Percentiles rank a stretch among this genome's conserved stretches.
phyloP scores from a whole-genome alignment of 441 rosid genomes.

The Daphne laureola region DNA sequence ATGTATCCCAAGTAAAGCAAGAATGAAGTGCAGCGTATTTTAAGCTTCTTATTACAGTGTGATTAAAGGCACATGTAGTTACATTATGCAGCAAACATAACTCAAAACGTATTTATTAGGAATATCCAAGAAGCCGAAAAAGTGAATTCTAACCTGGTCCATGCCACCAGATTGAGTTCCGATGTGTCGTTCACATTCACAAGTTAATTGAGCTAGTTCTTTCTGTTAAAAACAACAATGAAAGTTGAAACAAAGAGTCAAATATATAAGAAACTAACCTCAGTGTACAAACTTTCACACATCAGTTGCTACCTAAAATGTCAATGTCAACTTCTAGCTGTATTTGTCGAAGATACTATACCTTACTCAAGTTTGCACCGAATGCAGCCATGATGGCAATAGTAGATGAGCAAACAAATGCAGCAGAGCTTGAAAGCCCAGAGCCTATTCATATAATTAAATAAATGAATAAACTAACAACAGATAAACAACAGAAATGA shows the following conservation, averaged over 20 bases:
- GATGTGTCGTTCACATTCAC: constrained; percentile 89
- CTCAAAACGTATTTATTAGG: neutral
- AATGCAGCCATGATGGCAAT: constrained; percentile 90
- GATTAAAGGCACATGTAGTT: constrained; percentile 5
- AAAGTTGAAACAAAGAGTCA: neutral
- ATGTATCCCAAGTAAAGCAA: too few species aligned
- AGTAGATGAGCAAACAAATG: constrained; percentile 92
- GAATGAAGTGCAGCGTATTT: too few species aligned
- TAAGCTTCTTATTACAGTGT: too few species aligned
- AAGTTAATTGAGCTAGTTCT: constrained; percentile 87
- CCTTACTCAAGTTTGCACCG: constrained; percentile 69
- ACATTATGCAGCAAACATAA: neutral
- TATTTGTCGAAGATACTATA: constrained; percentile 8
- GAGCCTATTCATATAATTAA: constrained; percentile 43
- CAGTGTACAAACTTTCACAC: neutral
- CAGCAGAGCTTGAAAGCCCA: constrained; percentile 94
- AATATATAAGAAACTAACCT: too few species aligned
- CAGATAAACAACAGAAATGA: neutral
- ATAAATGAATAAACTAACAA: neutral
- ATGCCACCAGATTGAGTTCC: constrained; percentile 99
- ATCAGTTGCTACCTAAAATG: neutral
- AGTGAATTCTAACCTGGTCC: constrained; percentile 65
- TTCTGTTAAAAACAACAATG: constrained; percentile 38
- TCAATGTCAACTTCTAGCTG: too few species aligned
- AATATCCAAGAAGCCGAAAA: neutral